phyloP scores from a whole-genome alignment of 2,329 filamentous ascomycete genomes.

The Cladorrhinum sp. region DNA sequence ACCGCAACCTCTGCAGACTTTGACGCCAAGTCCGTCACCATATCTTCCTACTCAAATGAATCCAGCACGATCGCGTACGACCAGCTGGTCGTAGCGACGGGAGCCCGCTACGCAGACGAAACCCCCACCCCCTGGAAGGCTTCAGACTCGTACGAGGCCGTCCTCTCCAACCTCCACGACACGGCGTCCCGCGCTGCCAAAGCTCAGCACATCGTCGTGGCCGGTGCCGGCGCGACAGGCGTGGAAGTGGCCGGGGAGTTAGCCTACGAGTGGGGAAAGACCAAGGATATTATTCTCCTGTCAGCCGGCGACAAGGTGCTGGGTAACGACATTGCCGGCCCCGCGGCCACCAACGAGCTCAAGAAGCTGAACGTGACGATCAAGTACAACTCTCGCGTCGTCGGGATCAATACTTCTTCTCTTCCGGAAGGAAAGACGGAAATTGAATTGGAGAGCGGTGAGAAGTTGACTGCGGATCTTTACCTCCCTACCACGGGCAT shows the following conservation, averaged over 20 bases:
- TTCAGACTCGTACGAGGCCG: constrained; percentile 45
- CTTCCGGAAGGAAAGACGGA: constrained; percentile 45
- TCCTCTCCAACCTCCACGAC: constrained; percentile 38
- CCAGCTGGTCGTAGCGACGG: constrained; percentile 57
- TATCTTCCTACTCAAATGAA: constrained; percentile 31
- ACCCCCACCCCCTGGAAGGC: constrained; percentile 54
- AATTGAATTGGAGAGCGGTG: constrained; percentile 45
- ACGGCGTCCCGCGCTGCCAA: constrained; percentile 41
- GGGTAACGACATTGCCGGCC: constrained; percentile 42
- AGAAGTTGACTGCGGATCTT: constrained; percentile 48
- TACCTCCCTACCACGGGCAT: constrained; percentile 54
- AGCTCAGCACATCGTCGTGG: constrained; percentile 54
- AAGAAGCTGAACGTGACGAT: constrained; percentile 51
- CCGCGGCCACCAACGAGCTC: constrained; percentile 47
- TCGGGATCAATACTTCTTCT: constrained; percentile 30
- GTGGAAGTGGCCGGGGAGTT: constrained; percentile 56
- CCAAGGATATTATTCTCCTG: constrained; percentile 50
- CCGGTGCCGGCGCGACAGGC: constrained; percentile 55
- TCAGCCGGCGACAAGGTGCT: constrained; percentile 41
- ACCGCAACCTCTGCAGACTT: constrained; percentile 43
- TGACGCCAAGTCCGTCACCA: constrained; percentile 43
- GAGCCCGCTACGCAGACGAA: constrained; percentile 42
- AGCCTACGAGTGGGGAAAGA: constrained; percentile 46
- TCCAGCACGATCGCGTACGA: constrained; percentile 45
- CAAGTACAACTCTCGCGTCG: constrained; percentile 41